Percentiles rank a stretch among this genome's conserved stretches.
Conservation (phyloP, 192 early-diverging fungal genomes). For the Spizellomyces sp. region DNA sequence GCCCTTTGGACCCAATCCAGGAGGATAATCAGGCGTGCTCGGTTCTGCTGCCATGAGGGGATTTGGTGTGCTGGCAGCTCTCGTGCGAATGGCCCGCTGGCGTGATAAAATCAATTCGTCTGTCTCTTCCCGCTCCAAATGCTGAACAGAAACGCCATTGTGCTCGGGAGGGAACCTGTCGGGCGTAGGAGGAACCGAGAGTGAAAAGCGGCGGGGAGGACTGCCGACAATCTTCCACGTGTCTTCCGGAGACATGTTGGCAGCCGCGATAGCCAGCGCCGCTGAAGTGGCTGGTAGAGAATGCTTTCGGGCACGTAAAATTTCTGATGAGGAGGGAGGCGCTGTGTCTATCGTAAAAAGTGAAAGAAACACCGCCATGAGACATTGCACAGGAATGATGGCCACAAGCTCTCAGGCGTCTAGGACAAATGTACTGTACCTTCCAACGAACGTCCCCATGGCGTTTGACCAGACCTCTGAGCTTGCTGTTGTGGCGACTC, state of each 20-base stretch:
- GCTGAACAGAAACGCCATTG: slow-evolving; percentile 44
- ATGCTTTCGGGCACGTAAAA: slow-evolving; percentile 1
- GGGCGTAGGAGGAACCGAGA: slow-evolving; percentile 55
- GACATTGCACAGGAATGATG: too few species aligned
- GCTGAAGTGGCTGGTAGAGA: slow-evolving; percentile 10
- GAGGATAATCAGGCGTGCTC: slow-evolving; percentile 6
- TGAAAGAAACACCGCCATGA: too few species aligned
- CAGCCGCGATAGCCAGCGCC: slow-evolving; percentile 9
- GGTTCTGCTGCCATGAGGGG: slow-evolving; percentile 12
- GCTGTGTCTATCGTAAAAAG: not conserved
- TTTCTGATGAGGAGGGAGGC: not conserved
- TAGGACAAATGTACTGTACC: too few species aligned
- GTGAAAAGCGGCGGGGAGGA: slow-evolving; percentile 50
- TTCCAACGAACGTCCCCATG: slow-evolving; percentile 3
- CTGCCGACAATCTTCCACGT: slow-evolving; percentile 65
- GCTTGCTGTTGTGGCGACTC: not conserved
- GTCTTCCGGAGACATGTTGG: slow-evolving; percentile 15
- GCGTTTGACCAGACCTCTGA: not conserved
- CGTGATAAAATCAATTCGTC: slow-evolving; percentile 38
- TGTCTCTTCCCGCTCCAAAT: slow-evolving; percentile 23
- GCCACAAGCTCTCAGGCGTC: too few species aligned
- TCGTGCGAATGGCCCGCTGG: slow-evolving; percentile 36
- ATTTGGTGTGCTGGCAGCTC: slow-evolving; percentile 43
- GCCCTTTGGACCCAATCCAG: slow-evolving; percentile 17
- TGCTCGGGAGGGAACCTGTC: slow-evolving; percentile 36